A percentile compares a stretch with the other conserved stretches of the same genome.
phyloP scores from a whole-genome alignment of 495 filamentous ascomycete species.

The Trichoderma parareesei region DNA sequence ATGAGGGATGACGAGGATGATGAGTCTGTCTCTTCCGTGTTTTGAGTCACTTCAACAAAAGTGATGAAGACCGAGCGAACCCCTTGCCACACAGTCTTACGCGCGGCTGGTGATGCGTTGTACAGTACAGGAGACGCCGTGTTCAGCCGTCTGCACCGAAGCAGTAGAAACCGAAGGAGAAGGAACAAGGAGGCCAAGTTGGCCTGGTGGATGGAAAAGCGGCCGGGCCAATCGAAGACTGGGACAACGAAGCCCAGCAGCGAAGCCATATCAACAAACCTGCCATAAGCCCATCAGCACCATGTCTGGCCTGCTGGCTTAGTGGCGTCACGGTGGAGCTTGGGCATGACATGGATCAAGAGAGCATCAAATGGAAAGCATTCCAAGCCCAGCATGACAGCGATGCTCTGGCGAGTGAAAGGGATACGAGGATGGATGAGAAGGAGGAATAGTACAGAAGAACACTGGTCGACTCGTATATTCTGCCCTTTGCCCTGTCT shows the following conservation, averaged over 20 bases:
- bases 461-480: neutral
- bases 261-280: neutral
- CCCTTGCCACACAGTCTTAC: neutral
- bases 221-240: neutral
- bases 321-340: slow-evolving; percentile 5
- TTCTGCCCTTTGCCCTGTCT: no score
- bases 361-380: neutral
- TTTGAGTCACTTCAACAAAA: no score
- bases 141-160: neutral
- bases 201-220: neutral
- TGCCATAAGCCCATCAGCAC: slow-evolving; percentile 8
- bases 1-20: neutral
- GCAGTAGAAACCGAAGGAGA: neutral
- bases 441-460: neutral
- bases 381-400: neutral
- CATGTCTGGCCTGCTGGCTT: neutral
- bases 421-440: neutral
- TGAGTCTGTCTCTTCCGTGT: neutral
- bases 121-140: neutral
- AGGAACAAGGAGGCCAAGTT: neutral
- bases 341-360: neutral
- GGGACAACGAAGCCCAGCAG: neutral
- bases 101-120: neutral
- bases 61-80: no score
- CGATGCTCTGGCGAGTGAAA: neutral